Evolutionary conservation across 2,329 filamentous ascomycete genomes (phyloP).

Genomic region (Fusarium liriodendri): DNA sequence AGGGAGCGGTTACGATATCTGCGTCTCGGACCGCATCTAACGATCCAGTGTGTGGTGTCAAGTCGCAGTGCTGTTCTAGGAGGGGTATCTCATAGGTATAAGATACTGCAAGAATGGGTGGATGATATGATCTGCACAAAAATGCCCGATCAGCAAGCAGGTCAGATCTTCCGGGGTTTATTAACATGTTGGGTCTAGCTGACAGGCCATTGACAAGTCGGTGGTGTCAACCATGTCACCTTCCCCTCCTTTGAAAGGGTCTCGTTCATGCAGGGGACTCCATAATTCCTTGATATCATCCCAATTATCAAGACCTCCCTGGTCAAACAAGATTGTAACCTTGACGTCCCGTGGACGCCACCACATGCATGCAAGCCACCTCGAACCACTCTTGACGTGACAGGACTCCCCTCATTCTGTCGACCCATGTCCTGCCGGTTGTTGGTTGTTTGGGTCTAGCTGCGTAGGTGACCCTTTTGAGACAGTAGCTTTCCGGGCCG

Average conservation of each 20-base stretch:
- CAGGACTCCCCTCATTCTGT: neutral
- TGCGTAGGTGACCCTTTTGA: neutral
- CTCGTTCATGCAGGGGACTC: neutral
- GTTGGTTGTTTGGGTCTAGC: neutral
- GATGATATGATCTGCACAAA: no score
- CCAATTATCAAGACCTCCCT: constrained; percentile 8
- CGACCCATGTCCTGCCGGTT: neutral
- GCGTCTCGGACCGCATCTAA: neutral
- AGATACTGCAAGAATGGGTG: no score
- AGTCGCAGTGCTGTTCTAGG: neutral
- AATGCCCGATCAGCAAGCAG: no score
- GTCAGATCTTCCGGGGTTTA: no score
- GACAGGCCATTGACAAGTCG: no score
- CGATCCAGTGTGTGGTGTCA: neutral
- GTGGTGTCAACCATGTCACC: no score
- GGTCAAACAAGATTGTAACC: neutral
- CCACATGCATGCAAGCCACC: constrained; percentile 6
- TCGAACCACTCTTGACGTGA: neutral
- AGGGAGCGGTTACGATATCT: neutral
- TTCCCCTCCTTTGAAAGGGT: no score
- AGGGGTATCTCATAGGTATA: neutral
- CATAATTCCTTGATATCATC: constrained; percentile 3
- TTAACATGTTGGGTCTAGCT: no score
- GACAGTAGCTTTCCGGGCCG: neutral
- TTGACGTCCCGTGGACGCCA: constrained; percentile 2